Evolutionary conservation across 2,329 filamentous ascomycete genomes (phyloP).

Genomic region (Apiospora saccharicola): DNA sequence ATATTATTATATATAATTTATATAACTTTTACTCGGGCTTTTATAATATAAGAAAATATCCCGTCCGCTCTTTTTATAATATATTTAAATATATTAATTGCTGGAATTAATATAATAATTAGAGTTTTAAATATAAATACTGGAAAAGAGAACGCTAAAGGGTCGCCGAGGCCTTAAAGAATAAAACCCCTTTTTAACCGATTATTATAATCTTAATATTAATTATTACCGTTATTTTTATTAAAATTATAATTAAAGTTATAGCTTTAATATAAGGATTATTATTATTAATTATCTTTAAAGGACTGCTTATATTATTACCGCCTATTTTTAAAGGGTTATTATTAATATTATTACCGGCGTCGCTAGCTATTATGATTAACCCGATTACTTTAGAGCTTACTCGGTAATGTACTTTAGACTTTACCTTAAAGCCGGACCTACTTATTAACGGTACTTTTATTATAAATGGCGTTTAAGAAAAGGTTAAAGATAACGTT

Average conservation of each 20-base stretch:
- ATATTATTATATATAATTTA: background rate
- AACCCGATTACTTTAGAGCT: background rate
- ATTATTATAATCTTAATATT: too few relatives aligned
- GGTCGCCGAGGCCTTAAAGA: background rate
- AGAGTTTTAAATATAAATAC: background rate
- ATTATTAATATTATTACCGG: background rate
- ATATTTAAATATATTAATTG: background rate
- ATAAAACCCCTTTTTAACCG: background rate
- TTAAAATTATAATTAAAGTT: too few relatives aligned
- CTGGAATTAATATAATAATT: background rate
- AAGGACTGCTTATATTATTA: background rate
- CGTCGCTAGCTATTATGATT: too few relatives aligned
- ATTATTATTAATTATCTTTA: background rate
- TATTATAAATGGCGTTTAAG: too few relatives aligned
- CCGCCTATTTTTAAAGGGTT: too few relatives aligned
- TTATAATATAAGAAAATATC: background rate
- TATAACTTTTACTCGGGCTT: background rate
- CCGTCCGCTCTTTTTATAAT: background rate
- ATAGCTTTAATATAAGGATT: background rate
- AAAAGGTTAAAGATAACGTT: too few relatives aligned
- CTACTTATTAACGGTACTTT: too few relatives aligned
- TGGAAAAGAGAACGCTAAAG: background rate
- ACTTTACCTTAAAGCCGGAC: background rate
- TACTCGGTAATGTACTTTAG: background rate
- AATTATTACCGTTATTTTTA: background rate